Percentiles rank a stretch among this genome's conserved stretches.
phyloP scores from a whole-genome alignment of 2,329 filamentous ascomycete species.

The Clarireedia homoeocarpa region DNA sequence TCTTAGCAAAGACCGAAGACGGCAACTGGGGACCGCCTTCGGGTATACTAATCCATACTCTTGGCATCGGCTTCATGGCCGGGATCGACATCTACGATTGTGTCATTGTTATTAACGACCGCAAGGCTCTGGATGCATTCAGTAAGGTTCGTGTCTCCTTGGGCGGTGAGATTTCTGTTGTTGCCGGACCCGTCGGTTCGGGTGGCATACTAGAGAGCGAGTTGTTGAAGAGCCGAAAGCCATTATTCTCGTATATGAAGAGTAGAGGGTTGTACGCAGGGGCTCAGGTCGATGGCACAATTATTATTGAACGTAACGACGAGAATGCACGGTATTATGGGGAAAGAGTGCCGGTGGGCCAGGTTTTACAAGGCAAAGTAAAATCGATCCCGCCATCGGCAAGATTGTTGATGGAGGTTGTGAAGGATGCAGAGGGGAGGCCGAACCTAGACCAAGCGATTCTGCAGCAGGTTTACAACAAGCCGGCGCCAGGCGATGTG shows the following conservation, averaged over 20 bases:
- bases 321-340: slow-evolving; percentile 83
- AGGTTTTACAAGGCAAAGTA: slow-evolving; percentile 41
- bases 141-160: slow-evolving; percentile 71
- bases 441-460: slow-evolving; percentile 53
- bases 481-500: slow-evolving; percentile 8
- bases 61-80: slow-evolving; percentile 79
- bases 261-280: slow-evolving; percentile 81
- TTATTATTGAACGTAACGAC: slow-evolving; percentile 72
- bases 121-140: slow-evolving; percentile 76
- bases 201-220: slow-evolving; percentile 43
- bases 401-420: slow-evolving; percentile 51
- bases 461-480: slow-evolving; percentile 8
- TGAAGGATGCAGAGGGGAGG: slow-evolving; percentile 81
- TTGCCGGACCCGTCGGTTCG: slow-evolving; percentile 68
- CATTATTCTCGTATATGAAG: slow-evolving; percentile 79
- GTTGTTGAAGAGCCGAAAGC: slow-evolving; percentile 48
- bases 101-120: slow-evolving; percentile 84
- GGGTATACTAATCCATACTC: slow-evolving; percentile 83
- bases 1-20: slow-evolving; percentile 72
- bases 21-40: slow-evolving; percentile 89
- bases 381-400: slow-evolving; percentile 26
- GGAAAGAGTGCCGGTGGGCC: slow-evolving; percentile 47
- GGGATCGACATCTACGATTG: slow-evolving; percentile 96
- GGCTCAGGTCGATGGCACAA: slow-evolving; percentile 75
- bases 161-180: slow-evolving; percentile 71